Conservation (phyloP, 148 eudicot genomes). For the Suaeda aralocaspica region DNA sequence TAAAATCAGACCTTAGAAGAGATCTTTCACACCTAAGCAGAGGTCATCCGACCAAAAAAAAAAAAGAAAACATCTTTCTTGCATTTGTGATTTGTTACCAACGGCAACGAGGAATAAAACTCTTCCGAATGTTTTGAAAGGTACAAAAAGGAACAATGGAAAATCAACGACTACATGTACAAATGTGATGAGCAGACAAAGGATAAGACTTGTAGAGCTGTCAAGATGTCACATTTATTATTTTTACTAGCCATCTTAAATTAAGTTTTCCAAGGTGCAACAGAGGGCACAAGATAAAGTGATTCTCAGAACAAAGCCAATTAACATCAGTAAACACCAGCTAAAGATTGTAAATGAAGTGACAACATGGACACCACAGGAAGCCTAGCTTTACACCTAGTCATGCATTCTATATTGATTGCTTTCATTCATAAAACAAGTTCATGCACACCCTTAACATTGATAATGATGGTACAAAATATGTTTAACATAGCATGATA, state of each 20-base stretch:
- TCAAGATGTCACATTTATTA: neutral
- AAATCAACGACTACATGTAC: neutral
- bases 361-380: neutral
- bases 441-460: slow-evolving; percentile 6
- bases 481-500: neutral
- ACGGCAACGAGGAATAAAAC: neutral
- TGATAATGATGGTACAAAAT: slow-evolving; percentile 1
- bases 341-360: neutral
- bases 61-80: neutral
- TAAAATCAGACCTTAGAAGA: neutral
- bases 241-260: neutral
- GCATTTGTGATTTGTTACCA: neutral
- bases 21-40: neutral
- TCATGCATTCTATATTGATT: neutral
- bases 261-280: neutral
- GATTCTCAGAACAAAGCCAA: neutral
- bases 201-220: neutral
- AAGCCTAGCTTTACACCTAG: neutral
- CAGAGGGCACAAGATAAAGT: neutral
- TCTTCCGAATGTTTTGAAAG: neutral
- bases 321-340: neutral
- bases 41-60: neutral
- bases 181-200: neutral
- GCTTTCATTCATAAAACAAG: neutral
- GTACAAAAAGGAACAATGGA: neutral